Evolutionary conservation across 2,329 filamentous ascomycete genomes (phyloP).

Genomic region (Botrytis tulipae): DNA sequence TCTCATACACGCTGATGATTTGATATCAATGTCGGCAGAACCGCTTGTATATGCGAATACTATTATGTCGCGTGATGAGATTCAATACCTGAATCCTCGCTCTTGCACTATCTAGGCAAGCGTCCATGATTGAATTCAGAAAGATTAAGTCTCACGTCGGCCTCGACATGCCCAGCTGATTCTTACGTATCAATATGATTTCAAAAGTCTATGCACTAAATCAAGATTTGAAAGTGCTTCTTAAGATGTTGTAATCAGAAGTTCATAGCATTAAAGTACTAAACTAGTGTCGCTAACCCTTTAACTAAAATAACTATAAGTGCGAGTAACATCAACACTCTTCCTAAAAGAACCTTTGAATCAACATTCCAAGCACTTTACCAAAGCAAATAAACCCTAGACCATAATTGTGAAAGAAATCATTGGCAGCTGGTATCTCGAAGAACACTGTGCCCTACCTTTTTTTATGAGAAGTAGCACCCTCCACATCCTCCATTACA

Average conservation of each 20-base stretch:
- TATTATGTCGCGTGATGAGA: neutral
- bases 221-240: rapidly evolving
- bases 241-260: neutral
- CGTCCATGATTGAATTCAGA: neutral
- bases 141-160: neutral
- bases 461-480: neutral
- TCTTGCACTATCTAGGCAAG: neutral
- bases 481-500: neutral
- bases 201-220: rapidly evolving
- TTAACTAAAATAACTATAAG: neutral
- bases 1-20: neutral
- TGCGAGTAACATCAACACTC: neutral
- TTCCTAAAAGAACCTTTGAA: neutral
- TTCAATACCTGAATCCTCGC: neutral
- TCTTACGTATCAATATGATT: rapidly evolving
- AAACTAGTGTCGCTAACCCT: constrained; percentile 11
- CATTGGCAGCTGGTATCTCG: neutral
- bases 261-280: neutral
- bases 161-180: neutral
- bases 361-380: rapidly evolving
- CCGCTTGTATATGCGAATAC: neutral
- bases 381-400: neutral
- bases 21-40: neutral
- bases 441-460: neutral
- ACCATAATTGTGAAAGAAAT: too few relatives aligned